Percentiles rank a stretch among this genome's conserved stretches.
These are phyloP conservation scores for Toxicodendron radicans DNA, from an alignment of 345 rosid species.

Conservation along the genomic window DNA sequence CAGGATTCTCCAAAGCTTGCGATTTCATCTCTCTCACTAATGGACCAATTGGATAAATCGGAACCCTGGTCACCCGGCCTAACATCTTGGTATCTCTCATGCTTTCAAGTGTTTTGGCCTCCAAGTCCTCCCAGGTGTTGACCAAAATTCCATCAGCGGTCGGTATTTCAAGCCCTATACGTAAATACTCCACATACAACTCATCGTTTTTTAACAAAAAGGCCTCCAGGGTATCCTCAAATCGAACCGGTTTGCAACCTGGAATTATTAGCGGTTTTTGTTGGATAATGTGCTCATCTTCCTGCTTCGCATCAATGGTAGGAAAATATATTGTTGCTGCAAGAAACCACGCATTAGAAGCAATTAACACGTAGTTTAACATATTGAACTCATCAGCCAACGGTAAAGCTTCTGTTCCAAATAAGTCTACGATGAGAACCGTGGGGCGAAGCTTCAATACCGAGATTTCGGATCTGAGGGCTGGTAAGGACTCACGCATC, in stretches of 20 bases:
- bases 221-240: conserved; percentile 22
- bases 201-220: conserved; percentile 6
- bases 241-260: conserved; percentile 43
- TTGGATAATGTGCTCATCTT: conserved; percentile 29
- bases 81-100: conserved; percentile 17
- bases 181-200: conserved; percentile 4
- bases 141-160: conserved; percentile 35
- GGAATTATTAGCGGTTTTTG: conserved; percentile 41
- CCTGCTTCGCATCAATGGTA: conserved; percentile 22
- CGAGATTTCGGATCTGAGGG: conserved; percentile 43
- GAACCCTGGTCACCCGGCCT: conserved; percentile 13
- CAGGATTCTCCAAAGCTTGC: not conserved
- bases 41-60: conserved; percentile 34
- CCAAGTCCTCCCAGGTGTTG: conserved; percentile 39
- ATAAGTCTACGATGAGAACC: conserved; percentile 50
- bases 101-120: conserved; percentile 30
- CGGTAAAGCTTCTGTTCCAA: conserved; percentile 51
- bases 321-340: conserved; percentile 32
- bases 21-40: conserved; percentile 14
- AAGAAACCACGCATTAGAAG: conserved; percentile 58
- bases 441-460: conserved; percentile 36
- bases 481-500: conserved; percentile 45
- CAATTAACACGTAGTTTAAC: conserved; percentile 43
- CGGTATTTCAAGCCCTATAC: conserved; percentile 21
- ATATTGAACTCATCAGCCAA: conserved; percentile 48